Evolutionary conservation across 148 eudicot species (phyloP).

Genomic region (Cornus suecica): DNA sequence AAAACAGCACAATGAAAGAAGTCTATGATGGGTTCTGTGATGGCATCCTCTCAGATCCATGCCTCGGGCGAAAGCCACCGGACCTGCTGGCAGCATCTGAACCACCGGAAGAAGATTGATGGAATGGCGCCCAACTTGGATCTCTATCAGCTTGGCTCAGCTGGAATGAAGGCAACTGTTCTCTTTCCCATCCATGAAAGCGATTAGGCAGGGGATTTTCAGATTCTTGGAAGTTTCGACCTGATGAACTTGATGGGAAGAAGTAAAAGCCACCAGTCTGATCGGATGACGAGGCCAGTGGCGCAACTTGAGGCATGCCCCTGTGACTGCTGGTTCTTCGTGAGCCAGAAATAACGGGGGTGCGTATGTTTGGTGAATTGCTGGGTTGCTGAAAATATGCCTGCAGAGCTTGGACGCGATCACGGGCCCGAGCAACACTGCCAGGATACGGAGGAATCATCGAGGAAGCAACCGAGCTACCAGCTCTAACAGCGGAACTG

Average conservation of each 20-base stretch:
- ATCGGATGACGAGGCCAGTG: conserved; percentile 62
- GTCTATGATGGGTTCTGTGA: conserved; percentile 63
- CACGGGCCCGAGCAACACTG: conserved; percentile 82
- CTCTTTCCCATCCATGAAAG: conserved; percentile 64
- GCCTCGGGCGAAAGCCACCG: conserved; percentile 55
- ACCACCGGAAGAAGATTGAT: conserved; percentile 32
- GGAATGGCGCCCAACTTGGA: conserved; percentile 55
- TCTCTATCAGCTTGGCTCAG: conserved; percentile 55
- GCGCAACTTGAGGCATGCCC: conserved; percentile 37
- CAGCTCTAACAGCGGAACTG: conserved; percentile 70
- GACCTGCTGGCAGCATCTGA: conserved; percentile 26
- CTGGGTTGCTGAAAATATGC: conserved; percentile 79
- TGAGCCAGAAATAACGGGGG: conserved; percentile 38
- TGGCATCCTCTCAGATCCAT: conserved; percentile 64
- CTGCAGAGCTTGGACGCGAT: conserved; percentile 75
- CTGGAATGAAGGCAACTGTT: conserved; percentile 38
- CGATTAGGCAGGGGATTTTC: conserved; percentile 43
- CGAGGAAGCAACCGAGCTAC: conserved; percentile 59
- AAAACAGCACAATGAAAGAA: conserved; percentile 17
- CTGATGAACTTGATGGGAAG: conserved; percentile 55
- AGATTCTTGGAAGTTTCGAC: conserved; percentile 48
- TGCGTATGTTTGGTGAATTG: conserved; percentile 43
- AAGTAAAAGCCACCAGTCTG: conserved; percentile 56
- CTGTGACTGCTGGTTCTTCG: conserved; percentile 64
- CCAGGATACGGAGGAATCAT: conserved; percentile 82